Base-by-base conservation (phyloP, 164 flowering plant genomes). In the Aristolochia californica region DNA sequence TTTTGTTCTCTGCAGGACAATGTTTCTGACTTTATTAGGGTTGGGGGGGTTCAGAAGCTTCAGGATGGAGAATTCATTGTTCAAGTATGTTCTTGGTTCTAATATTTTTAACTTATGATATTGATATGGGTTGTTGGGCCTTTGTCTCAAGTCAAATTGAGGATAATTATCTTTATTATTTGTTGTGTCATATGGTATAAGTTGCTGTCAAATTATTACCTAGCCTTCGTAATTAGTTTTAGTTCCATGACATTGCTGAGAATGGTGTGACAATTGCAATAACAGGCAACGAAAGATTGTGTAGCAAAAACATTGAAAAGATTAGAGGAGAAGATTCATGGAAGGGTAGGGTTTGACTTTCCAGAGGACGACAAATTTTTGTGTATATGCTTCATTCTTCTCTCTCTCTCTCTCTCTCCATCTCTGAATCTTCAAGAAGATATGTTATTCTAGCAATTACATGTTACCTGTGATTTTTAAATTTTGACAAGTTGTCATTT, bases 41-140 rank as follows among this genome's bases (percentile, higher is more conserved):
- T 88, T 24, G 99, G 97, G 62, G 99, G 97, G 66, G 85, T 88
- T 56, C 99, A 94, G 69, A 90, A 82, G 78, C 84, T 94, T 69
- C 97, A 88, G 66, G 96, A 94, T 67, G 99, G 99, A 49, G 96
- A 90, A 56, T 94, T 94, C 58, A 88, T 94, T 72, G 88, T 90
- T 66, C 99, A 94, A 74, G 99, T 90, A 80, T 55, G 75, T 30
- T 48, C n/a, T 34, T 30, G 47, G 27, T 27, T 62, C 17, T 4
- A 43, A 56, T 34, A 34, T 14, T 40, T 40, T 34, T 38, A 20
- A 5, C 14, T 13, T 12, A 40, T 51, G 25, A 13, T n/a, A 21
- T 34, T 59, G 53, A 30, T 40, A 18, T 13, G 48, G 22, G 34
- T 49, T 48, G 18, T 16, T 48, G 18, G 25, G 34, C 25, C 9